Percentiles rank a stretch among this genome's conserved stretches.
Evolutionary conservation across 2,329 filamentous ascomycete genomes (phyloP).

Genomic region (Calonectria leucothoes): DNA sequence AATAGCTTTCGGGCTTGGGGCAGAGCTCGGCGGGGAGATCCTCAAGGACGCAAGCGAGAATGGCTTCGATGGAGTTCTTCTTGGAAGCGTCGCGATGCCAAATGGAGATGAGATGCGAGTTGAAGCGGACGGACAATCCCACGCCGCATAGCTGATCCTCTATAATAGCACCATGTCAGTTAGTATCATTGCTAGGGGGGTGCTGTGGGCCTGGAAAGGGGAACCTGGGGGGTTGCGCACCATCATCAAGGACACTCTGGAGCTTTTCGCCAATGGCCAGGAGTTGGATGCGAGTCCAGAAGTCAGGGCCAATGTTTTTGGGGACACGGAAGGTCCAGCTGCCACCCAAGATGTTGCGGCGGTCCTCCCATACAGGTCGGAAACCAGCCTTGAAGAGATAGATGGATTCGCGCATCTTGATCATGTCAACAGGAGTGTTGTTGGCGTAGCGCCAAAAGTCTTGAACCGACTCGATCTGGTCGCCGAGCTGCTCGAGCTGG

Average conservation of each 20-base stretch:
- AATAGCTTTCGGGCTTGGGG: slow-evolving; percentile 78
- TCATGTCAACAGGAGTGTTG: slow-evolving; percentile 80
- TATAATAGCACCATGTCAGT: slow-evolving; percentile 46
- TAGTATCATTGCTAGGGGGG: slow-evolving; percentile 24
- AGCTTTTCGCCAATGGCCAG: slow-evolving; percentile 86
- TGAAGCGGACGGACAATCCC: slow-evolving; percentile 88
- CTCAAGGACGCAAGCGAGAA: slow-evolving; percentile 79
- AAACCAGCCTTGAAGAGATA: slow-evolving; percentile 85
- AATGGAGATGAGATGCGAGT: slow-evolving; percentile 86
- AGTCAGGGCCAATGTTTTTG: slow-evolving; percentile 77
- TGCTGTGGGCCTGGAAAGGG: not conserved
- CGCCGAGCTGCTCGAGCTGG: slow-evolving; percentile 71
- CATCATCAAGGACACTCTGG: slow-evolving; percentile 77
- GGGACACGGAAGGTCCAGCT: slow-evolving; percentile 93
- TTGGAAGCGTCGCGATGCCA: slow-evolving; percentile 93
- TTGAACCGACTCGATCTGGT: slow-evolving; percentile 81
- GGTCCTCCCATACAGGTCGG: slow-evolving; percentile 84
- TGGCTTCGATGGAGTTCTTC: slow-evolving; percentile 79
- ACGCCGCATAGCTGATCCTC: slow-evolving; percentile 92
- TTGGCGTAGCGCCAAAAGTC: slow-evolving; percentile 89
- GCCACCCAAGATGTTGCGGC: slow-evolving; percentile 86
- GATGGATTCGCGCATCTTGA: slow-evolving; percentile 81
- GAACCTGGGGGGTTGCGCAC: slow-evolving; percentile 56
- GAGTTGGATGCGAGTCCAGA: slow-evolving; percentile 85
- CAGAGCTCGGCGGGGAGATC: slow-evolving; percentile 78